Percentiles rank a stretch among this genome's conserved stretches.
Conservation (phyloP, 208 protist species). For the Crithidia bombi region DNA sequence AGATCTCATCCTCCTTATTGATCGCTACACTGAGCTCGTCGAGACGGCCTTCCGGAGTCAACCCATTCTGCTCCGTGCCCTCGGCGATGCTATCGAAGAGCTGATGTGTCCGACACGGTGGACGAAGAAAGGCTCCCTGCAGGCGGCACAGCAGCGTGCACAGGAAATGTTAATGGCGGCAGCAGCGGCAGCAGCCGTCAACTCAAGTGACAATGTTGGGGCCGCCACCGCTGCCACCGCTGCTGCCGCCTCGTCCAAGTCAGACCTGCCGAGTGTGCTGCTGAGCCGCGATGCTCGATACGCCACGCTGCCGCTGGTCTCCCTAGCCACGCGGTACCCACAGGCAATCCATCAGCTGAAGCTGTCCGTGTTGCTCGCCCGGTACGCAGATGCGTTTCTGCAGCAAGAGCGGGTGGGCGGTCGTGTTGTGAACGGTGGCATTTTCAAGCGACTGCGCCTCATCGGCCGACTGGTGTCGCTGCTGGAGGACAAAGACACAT, state of each 20-base stretch:
- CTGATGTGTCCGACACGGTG: constrained; percentile 57
- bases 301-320: constrained; percentile 37
- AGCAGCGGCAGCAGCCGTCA: constrained; percentile 3
- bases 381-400: constrained; percentile 51
- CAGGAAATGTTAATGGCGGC: constrained; percentile 26
- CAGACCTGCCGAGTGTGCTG: constrained; percentile 47
- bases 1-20: constrained; percentile 25
- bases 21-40: constrained; percentile 45
- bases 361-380: constrained; percentile 48
- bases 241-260: no score
- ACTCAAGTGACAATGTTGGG: background rate
- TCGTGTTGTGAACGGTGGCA: constrained; percentile 23
- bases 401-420: constrained; percentile 28
- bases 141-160: constrained; percentile 29
- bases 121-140: constrained; percentile 38
- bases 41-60: constrained; percentile 41
- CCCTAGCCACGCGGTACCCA: constrained; percentile 17
- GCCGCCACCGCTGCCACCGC: background rate
- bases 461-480: constrained; percentile 47
- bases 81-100: constrained; percentile 57
- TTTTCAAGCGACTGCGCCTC: constrained; percentile 22
- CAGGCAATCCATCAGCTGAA: constrained; percentile 32
- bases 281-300: constrained; percentile 53
- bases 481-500: constrained; percentile 70
- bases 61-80: constrained; percentile 39